Evolutionary conservation across 2,329 filamentous ascomycete genomes (phyloP).

Genomic region (Colletotrichum chlorophyti): DNA sequence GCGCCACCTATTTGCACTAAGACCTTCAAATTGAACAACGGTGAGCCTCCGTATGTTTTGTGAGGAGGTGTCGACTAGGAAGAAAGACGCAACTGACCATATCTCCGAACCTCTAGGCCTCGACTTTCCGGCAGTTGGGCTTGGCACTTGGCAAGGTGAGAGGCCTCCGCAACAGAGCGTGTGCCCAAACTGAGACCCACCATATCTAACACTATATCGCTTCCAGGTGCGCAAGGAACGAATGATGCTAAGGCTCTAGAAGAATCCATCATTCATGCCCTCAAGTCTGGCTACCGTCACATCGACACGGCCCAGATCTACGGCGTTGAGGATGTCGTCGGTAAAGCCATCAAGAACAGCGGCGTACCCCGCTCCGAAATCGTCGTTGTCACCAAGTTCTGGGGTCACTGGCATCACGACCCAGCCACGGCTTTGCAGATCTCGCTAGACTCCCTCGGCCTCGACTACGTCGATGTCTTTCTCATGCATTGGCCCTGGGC

Average conservation of each 20-base stretch:
- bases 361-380: conserved; percentile 50
- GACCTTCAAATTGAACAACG: conserved; percentile 30
- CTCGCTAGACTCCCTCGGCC: conserved; percentile 35
- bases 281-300: conserved; percentile 39
- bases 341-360: conserved; percentile 39
- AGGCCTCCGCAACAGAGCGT: neutral
- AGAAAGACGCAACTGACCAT: neutral
- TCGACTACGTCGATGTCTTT: conserved; percentile 42
- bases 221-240: conserved; percentile 24
- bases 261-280: conserved; percentile 38
- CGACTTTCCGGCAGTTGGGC: conserved; percentile 32
- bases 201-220: neutral
- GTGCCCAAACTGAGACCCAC: neutral
- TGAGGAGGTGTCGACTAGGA: too few species aligned
- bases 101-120: conserved; percentile 1
- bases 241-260: conserved; percentile 33
- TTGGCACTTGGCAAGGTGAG: conserved; percentile 36
- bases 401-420: conserved; percentile 42
- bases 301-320: conserved; percentile 37
- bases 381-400: conserved; percentile 51
- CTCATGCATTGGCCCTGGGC: conserved; percentile 46
- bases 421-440: conserved; percentile 35
- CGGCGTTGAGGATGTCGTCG: conserved; percentile 37
- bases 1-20: conserved; percentile 28
- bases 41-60: neutral